A percentile compares a stretch with the other conserved stretches of the same genome.
Conservation (phyloP, 2,329 filamentous ascomycete genomes). For the Mycosphaerella sp. region DNA sequence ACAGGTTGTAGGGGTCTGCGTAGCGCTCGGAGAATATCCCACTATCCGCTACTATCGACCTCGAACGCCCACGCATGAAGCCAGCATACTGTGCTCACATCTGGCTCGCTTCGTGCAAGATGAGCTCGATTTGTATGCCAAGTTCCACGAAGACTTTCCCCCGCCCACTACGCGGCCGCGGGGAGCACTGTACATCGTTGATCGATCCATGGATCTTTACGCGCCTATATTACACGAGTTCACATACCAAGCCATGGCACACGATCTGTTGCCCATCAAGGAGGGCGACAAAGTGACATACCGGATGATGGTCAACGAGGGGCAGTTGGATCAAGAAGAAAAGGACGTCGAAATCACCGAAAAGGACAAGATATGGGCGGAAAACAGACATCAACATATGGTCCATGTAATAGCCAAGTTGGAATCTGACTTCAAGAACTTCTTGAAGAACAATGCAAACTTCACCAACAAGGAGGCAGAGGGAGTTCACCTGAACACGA, state of each 20-base stretch:
- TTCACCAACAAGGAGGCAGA: constrained; percentile 69
- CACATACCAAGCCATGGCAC: constrained; percentile 97
- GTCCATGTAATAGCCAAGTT: constrained; percentile 94
- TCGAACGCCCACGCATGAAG: constrained; percentile 69
- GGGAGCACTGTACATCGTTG: constrained; percentile 77
- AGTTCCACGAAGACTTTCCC: constrained; percentile 78
- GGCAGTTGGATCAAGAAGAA: constrained; percentile 60
- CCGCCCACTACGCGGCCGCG: constrained; percentile 70
- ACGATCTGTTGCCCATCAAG: constrained; percentile 81
- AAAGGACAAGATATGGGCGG: constrained; percentile 89
- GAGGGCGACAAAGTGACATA: constrained; percentile 87
- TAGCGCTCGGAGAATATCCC: constrained; percentile 88
- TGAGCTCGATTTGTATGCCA: constrained; percentile 81
- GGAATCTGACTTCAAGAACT: constrained; percentile 86
- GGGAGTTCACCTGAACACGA: constrained; percentile 70
- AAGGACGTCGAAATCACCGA: constrained; percentile 91
- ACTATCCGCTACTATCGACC: constrained; percentile 88
- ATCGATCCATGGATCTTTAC: constrained; percentile 86
- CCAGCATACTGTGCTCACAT: constrained; percentile 77
- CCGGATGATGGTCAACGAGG: constrained; percentile 71
- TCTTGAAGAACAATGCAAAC: constrained; percentile 84
- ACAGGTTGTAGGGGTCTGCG: constrained; percentile 78
- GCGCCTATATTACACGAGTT: constrained; percentile 91
- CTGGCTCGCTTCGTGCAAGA: constrained; percentile 87
- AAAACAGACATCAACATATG: constrained; percentile 94